These are phyloP conservation scores for Claviceps pusilla DNA, from an alignment of 2,329 filamentous ascomycete genomes.

Conservation along the genomic window DNA sequence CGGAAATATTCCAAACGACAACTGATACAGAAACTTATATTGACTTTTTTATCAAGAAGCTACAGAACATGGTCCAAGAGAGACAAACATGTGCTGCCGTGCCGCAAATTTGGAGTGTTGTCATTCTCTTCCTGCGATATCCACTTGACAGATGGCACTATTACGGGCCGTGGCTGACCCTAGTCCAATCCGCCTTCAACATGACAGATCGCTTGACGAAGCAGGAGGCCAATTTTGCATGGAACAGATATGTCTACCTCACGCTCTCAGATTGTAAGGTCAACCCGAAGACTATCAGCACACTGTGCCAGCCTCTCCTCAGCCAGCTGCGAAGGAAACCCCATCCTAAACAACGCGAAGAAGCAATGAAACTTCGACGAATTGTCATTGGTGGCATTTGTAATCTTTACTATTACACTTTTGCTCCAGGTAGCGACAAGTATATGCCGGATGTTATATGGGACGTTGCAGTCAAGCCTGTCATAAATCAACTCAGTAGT, in stretches of 20 bases:
- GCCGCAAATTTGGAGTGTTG: constrained; percentile 76
- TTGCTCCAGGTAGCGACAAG: constrained; percentile 52
- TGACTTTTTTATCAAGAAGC: constrained; percentile 49
- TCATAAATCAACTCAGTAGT: constrained; percentile 43
- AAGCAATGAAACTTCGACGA: constrained; percentile 32
- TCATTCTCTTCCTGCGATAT: constrained; percentile 62
- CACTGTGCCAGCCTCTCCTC: constrained; percentile 50
- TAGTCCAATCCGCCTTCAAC: constrained; percentile 77
- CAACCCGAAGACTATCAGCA: constrained; percentile 18
- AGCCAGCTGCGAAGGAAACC: constrained; percentile 54
- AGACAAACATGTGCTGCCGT: constrained; percentile 41
- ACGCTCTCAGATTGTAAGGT: constrained; percentile 51
- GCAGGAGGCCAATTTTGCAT: constrained; percentile 66
- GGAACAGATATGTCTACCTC: constrained; percentile 70
- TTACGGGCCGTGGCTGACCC: constrained; percentile 57
- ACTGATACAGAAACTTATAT: constrained; percentile 46
- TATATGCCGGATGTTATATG: constrained; percentile 62
- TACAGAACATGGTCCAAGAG: constrained; percentile 54
- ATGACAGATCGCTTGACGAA: constrained; percentile 56
- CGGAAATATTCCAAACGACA: constrained; percentile 43
- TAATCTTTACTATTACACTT: constrained; percentile 68
- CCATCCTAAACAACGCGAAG: constrained; percentile 39
- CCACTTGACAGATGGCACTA: constrained; percentile 55
- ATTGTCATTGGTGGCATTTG: constrained; percentile 55
- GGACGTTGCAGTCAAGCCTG: constrained; percentile 54